phyloP scores from a whole-genome alignment of 106 monocot genomes.

The Dendrobium nobile region DNA sequence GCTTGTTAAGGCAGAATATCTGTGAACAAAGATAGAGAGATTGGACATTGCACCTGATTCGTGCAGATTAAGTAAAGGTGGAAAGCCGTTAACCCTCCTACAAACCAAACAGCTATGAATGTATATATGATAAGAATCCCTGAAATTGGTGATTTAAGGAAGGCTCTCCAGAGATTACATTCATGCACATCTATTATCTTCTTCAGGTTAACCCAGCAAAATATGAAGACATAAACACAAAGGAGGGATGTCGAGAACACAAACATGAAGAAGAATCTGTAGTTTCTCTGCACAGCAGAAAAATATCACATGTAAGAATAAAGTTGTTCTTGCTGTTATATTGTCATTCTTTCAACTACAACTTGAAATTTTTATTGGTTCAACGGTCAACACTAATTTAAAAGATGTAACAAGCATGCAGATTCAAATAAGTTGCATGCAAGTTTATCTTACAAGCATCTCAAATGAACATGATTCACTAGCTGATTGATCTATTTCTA shows the following conservation, averaged over 20 bases:
- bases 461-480: too few species aligned
- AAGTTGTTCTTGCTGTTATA: neutral
- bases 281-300: constrained; percentile 45
- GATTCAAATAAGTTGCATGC: too few species aligned
- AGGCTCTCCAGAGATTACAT: constrained; percentile 39
- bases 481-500: too few species aligned
- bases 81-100: constrained; percentile 56
- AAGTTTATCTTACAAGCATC: too few species aligned
- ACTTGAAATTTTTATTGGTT: too few species aligned
- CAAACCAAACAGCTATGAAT: constrained; percentile 58
- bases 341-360: too few species aligned
- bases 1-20: too few species aligned
- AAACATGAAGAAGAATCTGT: constrained; percentile 59
- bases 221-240: constrained; percentile 56
- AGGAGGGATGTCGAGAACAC: constrained; percentile 38
- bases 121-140: constrained; percentile 54
- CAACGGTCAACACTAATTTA: too few species aligned
- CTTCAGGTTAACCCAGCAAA: constrained; percentile 54
- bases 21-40: too few species aligned
- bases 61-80: constrained; percentile 54
- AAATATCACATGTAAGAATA: constrained; percentile 1
- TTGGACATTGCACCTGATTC: constrained; percentile 38
- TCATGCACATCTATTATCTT: constrained; percentile 27
- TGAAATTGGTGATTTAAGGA: constrained; percentile 43
- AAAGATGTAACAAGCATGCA: too few species aligned